Conservation (phyloP, 2,329 filamentous ascomycete species). For the Gliomastix tumulicola region DNA sequence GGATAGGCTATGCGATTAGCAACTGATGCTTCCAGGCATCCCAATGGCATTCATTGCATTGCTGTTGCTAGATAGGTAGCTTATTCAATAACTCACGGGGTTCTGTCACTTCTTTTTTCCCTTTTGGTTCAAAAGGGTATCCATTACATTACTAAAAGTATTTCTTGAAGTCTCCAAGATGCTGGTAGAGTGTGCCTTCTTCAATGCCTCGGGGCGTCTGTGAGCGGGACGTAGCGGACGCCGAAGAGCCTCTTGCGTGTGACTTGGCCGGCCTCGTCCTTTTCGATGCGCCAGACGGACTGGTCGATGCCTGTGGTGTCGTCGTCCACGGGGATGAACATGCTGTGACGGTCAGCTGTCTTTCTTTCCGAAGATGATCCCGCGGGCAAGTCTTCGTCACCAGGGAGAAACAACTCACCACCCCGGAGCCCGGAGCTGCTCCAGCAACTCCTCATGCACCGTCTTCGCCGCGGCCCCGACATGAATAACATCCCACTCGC, state of each 20-base stretch:
- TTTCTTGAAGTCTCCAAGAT: not conserved
- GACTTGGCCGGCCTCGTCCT: constrained; percentile 57
- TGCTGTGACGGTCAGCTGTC: constrained; percentile 25
- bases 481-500: constrained; percentile 86
- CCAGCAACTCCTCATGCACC: constrained; percentile 64
- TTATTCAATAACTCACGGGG: too few relatives aligned
- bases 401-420: constrained; percentile 43
- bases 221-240: constrained; percentile 72
- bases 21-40: too few relatives aligned
- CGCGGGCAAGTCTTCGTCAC: not conserved
- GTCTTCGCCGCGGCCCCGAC: constrained; percentile 79
- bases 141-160: not conserved
- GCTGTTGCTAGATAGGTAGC: too few relatives aligned
- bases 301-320: constrained; percentile 40
- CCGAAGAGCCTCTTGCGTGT: constrained; percentile 57
- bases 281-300: constrained; percentile 69
- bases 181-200: not conserved
- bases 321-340: constrained; percentile 73
- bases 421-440: constrained; percentile 74
- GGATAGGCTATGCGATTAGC: too few relatives aligned
- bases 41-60: too few relatives aligned
- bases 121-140: not conserved
- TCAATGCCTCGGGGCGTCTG: constrained; percentile 48
- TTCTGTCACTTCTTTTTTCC: not conserved
- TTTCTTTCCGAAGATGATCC: not conserved